These are phyloP conservation scores for Saccharomycopsis synnaedendra DNA, from an alignment of 805 yeast genomes.

Conservation along the genomic window DNA sequence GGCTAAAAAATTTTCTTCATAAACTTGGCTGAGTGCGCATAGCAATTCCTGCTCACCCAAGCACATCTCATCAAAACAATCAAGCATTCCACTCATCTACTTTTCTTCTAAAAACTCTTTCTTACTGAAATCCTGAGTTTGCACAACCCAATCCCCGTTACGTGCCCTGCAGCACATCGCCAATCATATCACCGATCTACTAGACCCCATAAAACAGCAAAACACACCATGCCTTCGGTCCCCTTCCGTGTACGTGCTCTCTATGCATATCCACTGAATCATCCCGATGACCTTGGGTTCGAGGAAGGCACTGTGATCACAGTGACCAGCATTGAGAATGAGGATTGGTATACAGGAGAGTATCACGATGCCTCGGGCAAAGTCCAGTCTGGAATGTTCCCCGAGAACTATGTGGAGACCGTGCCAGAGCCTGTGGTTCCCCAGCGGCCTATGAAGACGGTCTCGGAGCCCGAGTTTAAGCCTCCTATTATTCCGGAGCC, in stretches of 20 bases:
- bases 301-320: conserved; percentile 54
- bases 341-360: conserved; percentile 80
- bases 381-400: conserved; percentile 65
- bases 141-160: too few relatives aligned
- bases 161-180: not conserved
- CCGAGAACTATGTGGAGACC: conserved; percentile 63
- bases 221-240: conserved; percentile 15
- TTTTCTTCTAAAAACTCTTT: too few relatives aligned
- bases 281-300: conserved; percentile 76
- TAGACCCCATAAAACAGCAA: not conserved
- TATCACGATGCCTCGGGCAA: conserved; percentile 34
- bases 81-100: too few relatives aligned
- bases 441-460: not conserved
- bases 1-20: too few relatives aligned
- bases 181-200: not conserved
- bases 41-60: too few relatives aligned
- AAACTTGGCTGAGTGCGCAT: too few relatives aligned
- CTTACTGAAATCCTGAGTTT: too few relatives aligned
- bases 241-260: conserved; percentile 66
- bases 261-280: conserved; percentile 57
- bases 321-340: conserved; percentile 76
- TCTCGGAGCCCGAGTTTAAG: not conserved
- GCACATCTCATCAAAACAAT: too few relatives aligned
- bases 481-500: not conserved
- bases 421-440: conserved; percentile 6